Conservation (phyloP, 1,284 basidiomycete genomes). For the Heliocybe sulcata region DNA sequence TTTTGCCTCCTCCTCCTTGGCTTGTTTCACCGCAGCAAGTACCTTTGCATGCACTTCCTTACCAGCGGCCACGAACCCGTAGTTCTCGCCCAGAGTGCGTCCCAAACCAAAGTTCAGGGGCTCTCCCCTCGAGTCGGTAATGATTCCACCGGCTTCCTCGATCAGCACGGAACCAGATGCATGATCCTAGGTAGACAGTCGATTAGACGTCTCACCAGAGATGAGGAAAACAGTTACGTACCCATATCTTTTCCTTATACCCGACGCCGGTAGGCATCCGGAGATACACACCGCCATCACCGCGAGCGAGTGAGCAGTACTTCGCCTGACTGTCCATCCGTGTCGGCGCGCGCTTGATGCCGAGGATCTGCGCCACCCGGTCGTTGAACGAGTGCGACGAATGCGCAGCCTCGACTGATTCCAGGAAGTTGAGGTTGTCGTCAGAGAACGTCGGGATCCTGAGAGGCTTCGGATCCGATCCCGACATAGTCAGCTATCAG, state of each 20-base stretch:
- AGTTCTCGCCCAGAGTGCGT: slow-evolving; percentile 81
- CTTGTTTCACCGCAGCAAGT: slow-evolving; percentile 71
- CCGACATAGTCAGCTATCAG: slow-evolving; percentile 33
- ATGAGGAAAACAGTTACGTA: slow-evolving; percentile 23
- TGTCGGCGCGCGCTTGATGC: slow-evolving; percentile 60
- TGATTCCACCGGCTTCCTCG: slow-evolving; percentile 83
- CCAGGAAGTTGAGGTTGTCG: slow-evolving; percentile 68
- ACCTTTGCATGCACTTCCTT: slow-evolving; percentile 61
- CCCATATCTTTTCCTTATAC: slow-evolving; percentile 91
- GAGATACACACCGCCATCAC: slow-evolving; percentile 87
- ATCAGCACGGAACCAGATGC: slow-evolving; percentile 85
- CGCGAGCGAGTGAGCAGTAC: slow-evolving; percentile 84
- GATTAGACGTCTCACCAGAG: slow-evolving; percentile 4
- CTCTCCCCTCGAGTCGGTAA: slow-evolving; percentile 79
- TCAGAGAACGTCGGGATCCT: slow-evolving; percentile 37
- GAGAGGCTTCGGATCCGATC: slow-evolving; percentile 35
- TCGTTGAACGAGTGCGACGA: slow-evolving; percentile 83
- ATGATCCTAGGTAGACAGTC: slow-evolving; percentile 66
- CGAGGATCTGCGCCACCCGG: slow-evolving; percentile 64
- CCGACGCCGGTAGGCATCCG: slow-evolving; percentile 82
- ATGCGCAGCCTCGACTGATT: slow-evolving; percentile 92
- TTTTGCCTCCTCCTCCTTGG: slow-evolving; percentile 37
- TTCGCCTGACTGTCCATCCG: slow-evolving; percentile 99
- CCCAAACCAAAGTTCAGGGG: slow-evolving; percentile 85
- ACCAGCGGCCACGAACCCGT: slow-evolving; percentile 79